phyloP scores from a whole-genome alignment of 768 basidiomycete species.

The Leccinum variicolor region DNA sequence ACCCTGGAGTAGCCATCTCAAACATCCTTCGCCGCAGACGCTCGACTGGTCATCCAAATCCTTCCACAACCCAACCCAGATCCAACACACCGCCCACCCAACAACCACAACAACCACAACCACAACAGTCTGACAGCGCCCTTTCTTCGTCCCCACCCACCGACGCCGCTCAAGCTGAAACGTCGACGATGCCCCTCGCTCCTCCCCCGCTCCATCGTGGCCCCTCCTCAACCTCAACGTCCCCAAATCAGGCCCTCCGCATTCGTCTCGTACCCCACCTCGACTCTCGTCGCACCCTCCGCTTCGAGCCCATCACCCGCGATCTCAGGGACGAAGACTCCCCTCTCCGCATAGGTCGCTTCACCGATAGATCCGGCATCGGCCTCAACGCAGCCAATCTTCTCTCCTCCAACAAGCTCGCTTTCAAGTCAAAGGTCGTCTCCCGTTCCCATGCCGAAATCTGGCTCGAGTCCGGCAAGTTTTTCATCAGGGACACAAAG shows the following conservation, averaged over 20 bases:
- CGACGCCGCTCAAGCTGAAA: neutral
- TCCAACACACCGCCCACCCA: neutral
- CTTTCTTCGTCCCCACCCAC: conserved; percentile 18
- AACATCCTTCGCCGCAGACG: conserved; percentile 67
- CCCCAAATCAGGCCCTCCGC: conserved; percentile 49
- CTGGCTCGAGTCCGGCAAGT: conserved; percentile 72
- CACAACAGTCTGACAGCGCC: neutral
- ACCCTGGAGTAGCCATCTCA: conserved; percentile 36
- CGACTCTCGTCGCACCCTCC: conserved; percentile 82
- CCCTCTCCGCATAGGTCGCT: conserved; percentile 85
- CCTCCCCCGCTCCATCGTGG: conserved; percentile 21
- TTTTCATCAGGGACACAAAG: conserved; percentile 89
- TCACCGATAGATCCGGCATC: conserved; percentile 81
- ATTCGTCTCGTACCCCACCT: conserved; percentile 95
- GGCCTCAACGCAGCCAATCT: conserved; percentile 66
- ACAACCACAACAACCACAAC: neutral
- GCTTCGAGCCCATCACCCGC: conserved; percentile 89
- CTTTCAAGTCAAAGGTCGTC: conserved; percentile 95
- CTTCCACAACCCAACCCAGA: conserved; percentile 1
- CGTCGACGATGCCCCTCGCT: conserved; percentile 18
- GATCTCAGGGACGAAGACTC: conserved; percentile 72
- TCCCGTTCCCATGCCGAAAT: conserved; percentile 93
- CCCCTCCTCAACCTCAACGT: conserved; percentile 14
- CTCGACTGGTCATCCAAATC: conserved; percentile 53
- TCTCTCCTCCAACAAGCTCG: conserved; percentile 76